phyloP scores from a whole-genome alignment of 2,329 filamentous ascomycete species.

The Scleromitrula shiraiana region DNA sequence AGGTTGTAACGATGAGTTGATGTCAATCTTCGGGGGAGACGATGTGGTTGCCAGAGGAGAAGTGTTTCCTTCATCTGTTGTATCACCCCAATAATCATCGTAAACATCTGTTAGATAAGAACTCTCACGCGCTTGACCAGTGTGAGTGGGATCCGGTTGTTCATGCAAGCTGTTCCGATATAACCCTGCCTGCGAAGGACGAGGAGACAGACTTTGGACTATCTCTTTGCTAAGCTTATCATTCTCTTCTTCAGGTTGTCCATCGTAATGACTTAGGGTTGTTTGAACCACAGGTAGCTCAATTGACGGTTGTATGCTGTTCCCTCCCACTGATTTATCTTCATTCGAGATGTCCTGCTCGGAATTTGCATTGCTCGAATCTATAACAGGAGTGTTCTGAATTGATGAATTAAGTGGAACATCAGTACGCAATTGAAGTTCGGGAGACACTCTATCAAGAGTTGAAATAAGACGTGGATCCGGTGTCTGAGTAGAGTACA shows the following conservation, averaged over 20 bases:
- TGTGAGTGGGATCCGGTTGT: background rate
- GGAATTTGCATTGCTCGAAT: constrained; percentile 24
- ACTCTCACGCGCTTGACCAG: constrained; percentile 41
- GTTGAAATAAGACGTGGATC: constrained; percentile 22
- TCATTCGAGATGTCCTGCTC: background rate
- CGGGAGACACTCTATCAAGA: constrained; percentile 16
- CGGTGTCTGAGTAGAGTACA: constrained; percentile 18
- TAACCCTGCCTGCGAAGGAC: constrained; percentile 26
- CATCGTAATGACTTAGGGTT: constrained; percentile 17
- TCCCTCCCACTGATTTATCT: background rate
- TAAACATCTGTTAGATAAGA: constrained; percentile 59
- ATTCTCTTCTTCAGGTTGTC: constrained; percentile 47
- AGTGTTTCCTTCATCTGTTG: constrained; percentile 31
- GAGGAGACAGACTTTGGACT: constrained; percentile 56
- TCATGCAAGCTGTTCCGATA: constrained; percentile 9
- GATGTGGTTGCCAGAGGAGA: constrained; percentile 2
- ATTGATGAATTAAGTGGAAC: constrained; percentile 26
- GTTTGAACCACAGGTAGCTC: constrained; percentile 14
- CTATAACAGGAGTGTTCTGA: constrained; percentile 40
- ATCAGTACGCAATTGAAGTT: constrained; percentile 21
- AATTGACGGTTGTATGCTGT: background rate
- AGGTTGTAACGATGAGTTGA: constrained; percentile 22
- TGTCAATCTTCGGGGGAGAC: background rate
- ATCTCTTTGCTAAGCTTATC: constrained; percentile 69
- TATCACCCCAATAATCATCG: constrained; percentile 56